These are phyloP conservation scores for Starmerella bombicola DNA, from an alignment of 805 yeast species.

Conservation along the genomic window DNA sequence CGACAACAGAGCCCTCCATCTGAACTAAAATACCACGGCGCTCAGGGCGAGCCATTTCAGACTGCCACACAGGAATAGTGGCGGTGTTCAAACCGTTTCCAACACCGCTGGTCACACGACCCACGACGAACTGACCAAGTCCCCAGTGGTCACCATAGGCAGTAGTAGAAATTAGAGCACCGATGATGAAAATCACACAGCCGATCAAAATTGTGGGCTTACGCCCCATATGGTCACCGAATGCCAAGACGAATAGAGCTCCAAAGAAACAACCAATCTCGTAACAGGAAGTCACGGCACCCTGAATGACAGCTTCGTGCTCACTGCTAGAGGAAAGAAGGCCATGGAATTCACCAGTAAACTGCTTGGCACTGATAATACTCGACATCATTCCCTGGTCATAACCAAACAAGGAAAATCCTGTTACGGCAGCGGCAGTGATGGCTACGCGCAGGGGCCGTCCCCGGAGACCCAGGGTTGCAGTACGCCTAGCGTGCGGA, in stretches of 20 bases:
- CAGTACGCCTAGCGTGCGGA: conserved; percentile 29
- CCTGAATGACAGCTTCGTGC: conserved; percentile 52
- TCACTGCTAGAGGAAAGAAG: conserved; percentile 16
- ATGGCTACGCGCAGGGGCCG: conserved; percentile 37
- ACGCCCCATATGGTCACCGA: conserved; percentile 57
- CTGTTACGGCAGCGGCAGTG: conserved; percentile 50
- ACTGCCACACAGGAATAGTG: conserved; percentile 73
- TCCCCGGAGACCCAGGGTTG: conserved; percentile 48
- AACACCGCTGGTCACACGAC: conserved; percentile 58
- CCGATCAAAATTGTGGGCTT: conserved; percentile 50
- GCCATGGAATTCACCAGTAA: conserved; percentile 48
- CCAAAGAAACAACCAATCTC: conserved; percentile 70
- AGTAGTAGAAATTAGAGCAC: conserved; percentile 45
- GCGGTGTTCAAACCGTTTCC: conserved; percentile 70
- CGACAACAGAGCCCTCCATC: conserved; percentile 59
- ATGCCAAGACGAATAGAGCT: conserved; percentile 47
- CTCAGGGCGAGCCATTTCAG: conserved; percentile 58
- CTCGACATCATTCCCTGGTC: conserved; percentile 28
- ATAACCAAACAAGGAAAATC: conserved; percentile 38
- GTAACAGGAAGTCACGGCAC: conserved; percentile 44
- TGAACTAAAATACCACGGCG: conserved; percentile 57
- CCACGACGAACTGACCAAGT: conserved; percentile 61
- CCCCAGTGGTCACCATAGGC: conserved; percentile 35
- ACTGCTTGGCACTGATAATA: conserved; percentile 42
- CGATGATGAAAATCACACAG: conserved; percentile 43